Evolutionary conservation across 768 basidiomycete species (phyloP).

Genomic region (Panus rudis): DNA sequence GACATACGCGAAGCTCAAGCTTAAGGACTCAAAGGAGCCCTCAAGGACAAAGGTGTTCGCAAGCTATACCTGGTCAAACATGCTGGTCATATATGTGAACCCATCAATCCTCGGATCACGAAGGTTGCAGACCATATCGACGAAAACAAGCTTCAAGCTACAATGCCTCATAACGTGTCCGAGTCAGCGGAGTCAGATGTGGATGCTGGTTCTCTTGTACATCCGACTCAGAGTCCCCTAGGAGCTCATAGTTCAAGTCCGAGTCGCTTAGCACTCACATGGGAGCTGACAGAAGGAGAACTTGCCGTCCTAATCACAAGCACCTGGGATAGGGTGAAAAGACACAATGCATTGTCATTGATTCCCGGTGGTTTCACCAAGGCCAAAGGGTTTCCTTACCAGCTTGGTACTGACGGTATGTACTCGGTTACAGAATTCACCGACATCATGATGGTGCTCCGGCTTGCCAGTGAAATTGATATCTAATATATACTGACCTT

Average conservation of each 20-base stretch:
- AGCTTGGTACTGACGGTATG: not conserved
- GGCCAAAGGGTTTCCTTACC: conserved; percentile 5
- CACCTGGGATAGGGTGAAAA: conserved; percentile 1
- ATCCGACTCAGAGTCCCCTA: too few relatives aligned
- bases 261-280: conserved; percentile 4
- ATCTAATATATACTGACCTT: too few relatives aligned
- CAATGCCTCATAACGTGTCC: too few relatives aligned
- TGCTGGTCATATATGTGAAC: conserved; percentile 3
- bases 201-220: too few relatives aligned
- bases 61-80: conserved; percentile 7
- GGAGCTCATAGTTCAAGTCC: too few relatives aligned
- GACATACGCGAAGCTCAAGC: not conserved
- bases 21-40: not conserved
- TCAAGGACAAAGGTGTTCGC: conserved; percentile 1
- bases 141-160: too few relatives aligned
- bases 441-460: not conserved
- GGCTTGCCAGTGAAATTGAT: too few relatives aligned
- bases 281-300: conserved; percentile 3
- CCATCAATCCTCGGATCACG: conserved; percentile 4
- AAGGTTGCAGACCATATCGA: too few relatives aligned
- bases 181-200: too few relatives aligned
- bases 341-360: not conserved
- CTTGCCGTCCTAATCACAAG: not conserved
- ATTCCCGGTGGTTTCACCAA: conserved; percentile 2
- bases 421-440: too few relatives aligned